phyloP scores from a whole-genome alignment of 2,329 filamentous ascomycete species.

The Botrytis byssoidea region DNA sequence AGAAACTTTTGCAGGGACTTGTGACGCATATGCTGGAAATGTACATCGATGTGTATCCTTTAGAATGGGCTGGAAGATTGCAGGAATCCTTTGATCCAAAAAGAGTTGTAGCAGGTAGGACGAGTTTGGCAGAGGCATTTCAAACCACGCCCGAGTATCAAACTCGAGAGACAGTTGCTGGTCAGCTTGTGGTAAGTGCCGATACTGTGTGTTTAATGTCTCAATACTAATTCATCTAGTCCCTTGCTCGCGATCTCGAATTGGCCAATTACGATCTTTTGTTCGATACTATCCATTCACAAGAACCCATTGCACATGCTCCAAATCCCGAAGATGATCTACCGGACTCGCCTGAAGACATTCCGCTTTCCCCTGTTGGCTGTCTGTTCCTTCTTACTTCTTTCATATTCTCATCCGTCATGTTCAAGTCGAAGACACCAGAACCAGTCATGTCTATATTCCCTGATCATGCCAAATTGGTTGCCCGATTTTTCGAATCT shows the following conservation, averaged over 20 bases:
- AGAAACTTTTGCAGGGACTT: slow-evolving; percentile 69
- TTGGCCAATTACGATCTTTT: slow-evolving; percentile 47
- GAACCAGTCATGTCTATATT: slow-evolving; percentile 57
- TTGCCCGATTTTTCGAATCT: slow-evolving; percentile 53
- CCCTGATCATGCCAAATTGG: slow-evolving; percentile 56
- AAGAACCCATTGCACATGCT: slow-evolving; percentile 41
- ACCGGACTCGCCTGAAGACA: slow-evolving; percentile 48
- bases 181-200: slow-evolving; percentile 63
- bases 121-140: slow-evolving; percentile 63
- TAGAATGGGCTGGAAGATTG: slow-evolving; percentile 63
- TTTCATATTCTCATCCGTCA: slow-evolving; percentile 59
- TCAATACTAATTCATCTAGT: slow-evolving; percentile 29
- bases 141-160: slow-evolving; percentile 61
- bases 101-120: slow-evolving; percentile 59
- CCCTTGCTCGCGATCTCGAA: slow-evolving; percentile 57
- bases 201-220: slow-evolving; percentile 16
- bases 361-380: slow-evolving; percentile 59
- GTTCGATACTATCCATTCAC: slow-evolving; percentile 47
- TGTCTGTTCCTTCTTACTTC: slow-evolving; percentile 59
- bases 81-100: slow-evolving; percentile 68
- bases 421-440: slow-evolving; percentile 58
- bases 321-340: slow-evolving; percentile 47
- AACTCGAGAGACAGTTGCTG: slow-evolving; percentile 64
- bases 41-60: slow-evolving; percentile 61
- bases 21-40: slow-evolving; percentile 75